A percentile compares a stretch with the other conserved stretches of the same genome.
Evolutionary conservation across 257 asterid genomes (phyloP).

Genomic region (Hygrophila difformis): DNA sequence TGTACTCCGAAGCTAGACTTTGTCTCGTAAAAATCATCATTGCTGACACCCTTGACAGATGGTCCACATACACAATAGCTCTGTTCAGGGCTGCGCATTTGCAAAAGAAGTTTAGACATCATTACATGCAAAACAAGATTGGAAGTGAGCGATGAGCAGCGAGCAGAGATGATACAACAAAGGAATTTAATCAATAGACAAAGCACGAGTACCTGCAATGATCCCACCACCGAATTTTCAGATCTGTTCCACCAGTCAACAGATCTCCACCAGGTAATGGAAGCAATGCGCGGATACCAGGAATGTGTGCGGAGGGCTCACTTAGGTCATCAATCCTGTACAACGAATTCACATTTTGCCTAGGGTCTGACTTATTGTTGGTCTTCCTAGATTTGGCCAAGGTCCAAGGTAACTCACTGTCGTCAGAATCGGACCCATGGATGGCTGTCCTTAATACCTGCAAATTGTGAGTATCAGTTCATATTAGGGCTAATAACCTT

Average conservation of each 20-base stretch:
- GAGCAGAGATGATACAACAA: not conserved
- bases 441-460: slow-evolving; percentile 78
- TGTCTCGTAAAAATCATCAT: slow-evolving; percentile 86
- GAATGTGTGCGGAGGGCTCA: slow-evolving; percentile 68
- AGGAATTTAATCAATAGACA: slow-evolving; percentile 5
- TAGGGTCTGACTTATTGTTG: slow-evolving; percentile 48
- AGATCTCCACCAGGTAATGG: slow-evolving; percentile 98
- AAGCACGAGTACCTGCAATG: slow-evolving; percentile 62
- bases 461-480: slow-evolving; percentile 7
- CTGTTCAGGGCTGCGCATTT: slow-evolving; percentile 80
- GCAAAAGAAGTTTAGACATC: slow-evolving; percentile 12
- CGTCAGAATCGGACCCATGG: slow-evolving; percentile 59
- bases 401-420: slow-evolving; percentile 70
- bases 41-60: slow-evolving; percentile 63
- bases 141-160: no score
- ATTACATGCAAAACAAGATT: slow-evolving; percentile 8
- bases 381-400: slow-evolving; percentile 54
- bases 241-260: slow-evolving; percentile 92
- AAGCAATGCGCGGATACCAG: slow-evolving; percentile 95
- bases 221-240: slow-evolving; percentile 96
- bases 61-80: slow-evolving; percentile 95
- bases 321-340: slow-evolving; percentile 82
- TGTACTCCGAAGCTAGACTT: slow-evolving; percentile 92
- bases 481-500: slow-evolving; percentile 7
- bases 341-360: slow-evolving; percentile 52